Percentiles rank a stretch among this genome's conserved stretches.
phyloP scores from a whole-genome alignment of 768 basidiomycete genomes.

The Russula emetica region DNA sequence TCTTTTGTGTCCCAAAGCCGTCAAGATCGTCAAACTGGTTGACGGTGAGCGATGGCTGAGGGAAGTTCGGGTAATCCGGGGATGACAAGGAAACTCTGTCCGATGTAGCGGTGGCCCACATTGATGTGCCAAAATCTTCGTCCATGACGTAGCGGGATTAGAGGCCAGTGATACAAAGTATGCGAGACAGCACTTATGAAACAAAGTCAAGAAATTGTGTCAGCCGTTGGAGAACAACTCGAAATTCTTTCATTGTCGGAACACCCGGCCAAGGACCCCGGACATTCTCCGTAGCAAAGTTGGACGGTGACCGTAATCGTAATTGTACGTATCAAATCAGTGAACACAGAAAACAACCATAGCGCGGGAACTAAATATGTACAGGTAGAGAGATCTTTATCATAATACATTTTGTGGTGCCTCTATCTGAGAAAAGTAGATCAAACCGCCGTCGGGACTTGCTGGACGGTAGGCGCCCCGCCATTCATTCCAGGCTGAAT shows the following conservation, averaged over 20 bases:
- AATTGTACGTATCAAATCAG: not conserved
- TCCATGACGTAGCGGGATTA: conserved; percentile 44
- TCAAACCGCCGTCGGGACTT: conserved; percentile 5
- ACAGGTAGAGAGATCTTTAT: not conserved
- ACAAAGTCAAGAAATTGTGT: not conserved
- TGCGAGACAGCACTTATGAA: not conserved
- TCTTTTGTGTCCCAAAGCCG: conserved; percentile 51
- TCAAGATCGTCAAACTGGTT: conserved; percentile 47
- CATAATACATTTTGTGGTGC: not conserved
- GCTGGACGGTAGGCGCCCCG: conserved; percentile 11
- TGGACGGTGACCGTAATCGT: not conserved
- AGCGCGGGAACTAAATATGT: conserved; percentile 1
- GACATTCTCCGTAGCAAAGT: conserved; percentile 13
- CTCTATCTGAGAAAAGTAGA: not conserved
- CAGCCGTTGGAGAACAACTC: not conserved
- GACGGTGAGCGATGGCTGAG: conserved; percentile 29
- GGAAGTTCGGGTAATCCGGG: conserved; percentile 17
- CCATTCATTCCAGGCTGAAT: conserved; percentile 24
- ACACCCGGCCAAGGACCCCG: conserved; percentile 14
- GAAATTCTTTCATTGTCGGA: not conserved
- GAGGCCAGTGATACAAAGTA: not conserved
- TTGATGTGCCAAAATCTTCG: conserved; percentile 70
- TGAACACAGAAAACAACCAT: not conserved
- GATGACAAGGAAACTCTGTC: conserved; percentile 16
- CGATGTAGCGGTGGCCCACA: conserved; percentile 54